A percentile compares a stretch with the other conserved stretches of the same genome.
These are phyloP conservation scores for Antitrichia curtipendula DNA, from an alignment of 225 moss, liverwort and hornwort species.

Conservation along the genomic window DNA sequence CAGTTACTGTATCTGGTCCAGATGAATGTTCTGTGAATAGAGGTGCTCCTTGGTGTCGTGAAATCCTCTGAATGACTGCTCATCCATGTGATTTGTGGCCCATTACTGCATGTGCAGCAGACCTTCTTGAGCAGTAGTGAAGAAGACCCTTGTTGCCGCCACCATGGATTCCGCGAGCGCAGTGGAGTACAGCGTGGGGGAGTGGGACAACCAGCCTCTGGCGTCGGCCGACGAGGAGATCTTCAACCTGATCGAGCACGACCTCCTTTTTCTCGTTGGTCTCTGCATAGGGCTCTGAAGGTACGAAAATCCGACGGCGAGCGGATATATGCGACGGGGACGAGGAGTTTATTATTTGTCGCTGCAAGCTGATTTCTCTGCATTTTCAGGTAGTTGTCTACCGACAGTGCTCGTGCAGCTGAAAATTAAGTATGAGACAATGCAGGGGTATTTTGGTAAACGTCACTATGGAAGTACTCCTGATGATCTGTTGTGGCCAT, in stretches of 20 bases:
- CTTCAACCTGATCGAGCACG: constrained; percentile 41
- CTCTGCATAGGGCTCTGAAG: neutral
- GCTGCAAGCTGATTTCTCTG: neutral
- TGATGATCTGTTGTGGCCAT: too few relatives aligned
- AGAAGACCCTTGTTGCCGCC: neutral
- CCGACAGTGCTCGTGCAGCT: neutral
- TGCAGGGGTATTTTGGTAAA: neutral
- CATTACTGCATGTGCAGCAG: neutral
- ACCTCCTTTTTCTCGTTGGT: neutral
- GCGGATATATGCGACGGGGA: neutral
- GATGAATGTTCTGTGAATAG: neutral
- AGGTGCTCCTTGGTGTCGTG: neutral
- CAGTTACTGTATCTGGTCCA: too few relatives aligned
- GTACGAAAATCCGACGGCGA: neutral
- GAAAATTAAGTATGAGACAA: neutral
- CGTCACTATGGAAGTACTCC: too few relatives aligned
- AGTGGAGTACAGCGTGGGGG: neutral
- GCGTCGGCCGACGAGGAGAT: constrained; percentile 31
- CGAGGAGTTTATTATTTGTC: neutral
- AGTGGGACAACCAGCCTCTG: constrained; percentile 33
- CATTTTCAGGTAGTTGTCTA: neutral
- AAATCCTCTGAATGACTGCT: neutral
- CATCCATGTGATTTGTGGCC: neutral
- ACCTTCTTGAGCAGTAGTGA: too few relatives aligned
- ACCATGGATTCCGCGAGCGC: constrained; percentile 5